Evolutionary conservation across 2,329 filamentous ascomycete species (phyloP).

Genomic region (Cadophora luteo-olivacea): DNA sequence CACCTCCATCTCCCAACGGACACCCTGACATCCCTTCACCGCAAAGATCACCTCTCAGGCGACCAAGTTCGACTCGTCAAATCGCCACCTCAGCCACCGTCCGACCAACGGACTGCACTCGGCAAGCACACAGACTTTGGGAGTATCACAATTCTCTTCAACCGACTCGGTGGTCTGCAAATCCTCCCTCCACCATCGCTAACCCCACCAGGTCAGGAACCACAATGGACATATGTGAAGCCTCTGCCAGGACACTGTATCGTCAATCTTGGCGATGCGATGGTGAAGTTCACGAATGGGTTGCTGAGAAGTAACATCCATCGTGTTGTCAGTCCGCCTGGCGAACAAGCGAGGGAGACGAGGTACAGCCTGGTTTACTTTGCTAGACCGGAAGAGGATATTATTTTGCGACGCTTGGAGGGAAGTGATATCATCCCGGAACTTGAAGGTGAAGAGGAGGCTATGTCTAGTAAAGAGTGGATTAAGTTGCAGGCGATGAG

Average conservation of each 20-base stretch:
- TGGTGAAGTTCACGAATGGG: conserved; percentile 46
- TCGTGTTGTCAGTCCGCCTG: conserved; percentile 45
- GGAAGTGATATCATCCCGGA: conserved; percentile 36
- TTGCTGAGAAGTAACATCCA: conserved; percentile 46
- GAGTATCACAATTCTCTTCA: conserved; percentile 49
- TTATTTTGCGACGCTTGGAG: conserved; percentile 40
- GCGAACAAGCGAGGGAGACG: conserved; percentile 33
- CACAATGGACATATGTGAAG: conserved; percentile 46
- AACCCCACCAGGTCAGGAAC: conserved; percentile 28
- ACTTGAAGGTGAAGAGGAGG: conserved; percentile 34
- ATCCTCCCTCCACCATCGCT: conserved; percentile 42
- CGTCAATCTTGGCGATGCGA: conserved; percentile 49
- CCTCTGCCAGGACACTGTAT: conserved; percentile 46
- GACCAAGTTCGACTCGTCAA: conserved; percentile 40
- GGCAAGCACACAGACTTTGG: conserved; percentile 49
- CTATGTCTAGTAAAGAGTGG: conserved; percentile 38
- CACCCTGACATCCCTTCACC: conserved; percentile 35
- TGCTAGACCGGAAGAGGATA: conserved; percentile 55
- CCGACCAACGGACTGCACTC: conserved; percentile 34
- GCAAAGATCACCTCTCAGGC: conserved; percentile 29
- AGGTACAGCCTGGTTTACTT: conserved; percentile 63
- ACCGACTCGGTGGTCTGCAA: conserved; percentile 49
- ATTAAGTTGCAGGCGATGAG: conserved; percentile 37
- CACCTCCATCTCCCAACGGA: conserved; percentile 36
- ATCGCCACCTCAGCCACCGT: conserved; percentile 38